Conservation (phyloP, 768 basidiomycete species). For the Suillus lakei region DNA sequence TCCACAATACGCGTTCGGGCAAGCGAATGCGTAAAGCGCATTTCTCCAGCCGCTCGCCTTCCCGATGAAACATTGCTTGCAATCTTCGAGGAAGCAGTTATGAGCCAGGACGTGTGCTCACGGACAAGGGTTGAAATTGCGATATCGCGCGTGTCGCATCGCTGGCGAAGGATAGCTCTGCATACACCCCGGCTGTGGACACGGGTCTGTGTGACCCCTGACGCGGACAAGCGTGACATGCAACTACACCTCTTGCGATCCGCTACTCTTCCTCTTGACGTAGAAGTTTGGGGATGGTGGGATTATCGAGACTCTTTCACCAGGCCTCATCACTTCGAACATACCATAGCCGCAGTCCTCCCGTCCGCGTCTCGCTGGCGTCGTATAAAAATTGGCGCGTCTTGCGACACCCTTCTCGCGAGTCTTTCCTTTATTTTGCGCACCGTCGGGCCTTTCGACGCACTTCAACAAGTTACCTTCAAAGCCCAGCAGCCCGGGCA, state of each 20-base stretch:
- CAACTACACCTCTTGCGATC: neutral
- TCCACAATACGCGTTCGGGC: slow-evolving; percentile 26
- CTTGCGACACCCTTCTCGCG: slow-evolving; percentile 35
- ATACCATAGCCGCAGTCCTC: slow-evolving; percentile 28
- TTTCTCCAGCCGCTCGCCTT: slow-evolving; percentile 33
- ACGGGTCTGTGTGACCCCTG: slow-evolving; percentile 29
- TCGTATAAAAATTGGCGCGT: slow-evolving; percentile 25
- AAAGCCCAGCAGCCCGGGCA: slow-evolving; percentile 36
- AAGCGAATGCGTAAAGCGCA: slow-evolving; percentile 33
- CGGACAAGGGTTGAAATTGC: slow-evolving; percentile 26
- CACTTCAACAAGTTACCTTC: slow-evolving; percentile 33
- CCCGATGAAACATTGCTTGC: slow-evolving; percentile 36
- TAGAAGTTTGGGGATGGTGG: slow-evolving; percentile 33
- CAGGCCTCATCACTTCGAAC: slow-evolving; percentile 29
- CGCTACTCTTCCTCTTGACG: slow-evolving; percentile 22
- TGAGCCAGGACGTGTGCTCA: slow-evolving; percentile 24
- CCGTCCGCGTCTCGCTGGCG: slow-evolving; percentile 34
- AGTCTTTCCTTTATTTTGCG: slow-evolving; percentile 33
- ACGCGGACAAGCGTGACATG: slow-evolving; percentile 7
- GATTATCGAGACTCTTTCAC: slow-evolving; percentile 32
- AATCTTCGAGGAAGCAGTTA: slow-evolving; percentile 36
- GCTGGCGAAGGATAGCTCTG: slow-evolving; percentile 37
- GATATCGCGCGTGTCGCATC: slow-evolving; percentile 36
- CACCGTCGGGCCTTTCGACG: slow-evolving; percentile 20
- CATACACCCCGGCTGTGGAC: slow-evolving; percentile 36